phyloP scores from a whole-genome alignment of 2,329 filamentous ascomycete species.

The Colletotrichum kahawae region DNA sequence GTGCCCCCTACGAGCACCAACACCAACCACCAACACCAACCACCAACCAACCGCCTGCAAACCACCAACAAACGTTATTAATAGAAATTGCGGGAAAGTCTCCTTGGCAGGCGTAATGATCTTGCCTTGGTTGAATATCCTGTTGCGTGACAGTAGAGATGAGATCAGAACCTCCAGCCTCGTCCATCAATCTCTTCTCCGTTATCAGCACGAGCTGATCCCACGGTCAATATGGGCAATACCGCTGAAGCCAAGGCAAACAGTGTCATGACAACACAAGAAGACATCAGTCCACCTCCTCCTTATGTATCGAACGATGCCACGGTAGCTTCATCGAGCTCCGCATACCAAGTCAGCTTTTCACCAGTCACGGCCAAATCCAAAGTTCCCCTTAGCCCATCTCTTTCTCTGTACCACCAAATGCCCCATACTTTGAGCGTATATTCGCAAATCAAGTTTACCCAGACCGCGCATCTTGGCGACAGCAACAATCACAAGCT shows the following conservation, averaged over 20 bases:
- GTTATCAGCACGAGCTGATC: rapidly evolving
- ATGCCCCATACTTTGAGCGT: background rate
- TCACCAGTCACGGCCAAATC: background rate
- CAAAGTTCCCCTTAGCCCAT: background rate
- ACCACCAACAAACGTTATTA: background rate
- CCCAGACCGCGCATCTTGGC: background rate
- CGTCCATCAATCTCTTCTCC: background rate
- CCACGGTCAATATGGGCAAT: background rate
- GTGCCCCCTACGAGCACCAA: background rate
- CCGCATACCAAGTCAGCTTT: background rate
- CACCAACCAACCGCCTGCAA: background rate
- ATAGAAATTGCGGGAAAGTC: background rate
- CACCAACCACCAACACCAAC: background rate
- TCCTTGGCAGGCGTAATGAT: too few species aligned
- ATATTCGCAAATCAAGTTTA: background rate
- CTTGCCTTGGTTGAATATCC: background rate
- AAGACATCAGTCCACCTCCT: background rate
- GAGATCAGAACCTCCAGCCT: rapidly evolving
- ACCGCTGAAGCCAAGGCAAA: background rate
- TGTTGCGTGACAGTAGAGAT: background rate
- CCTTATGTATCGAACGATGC: background rate
- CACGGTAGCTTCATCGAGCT: background rate
- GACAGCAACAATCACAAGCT: background rate
- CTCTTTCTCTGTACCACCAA: background rate
- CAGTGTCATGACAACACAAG: background rate